Percentiles rank a stretch among this genome's conserved stretches.
These are phyloP conservation scores for Aspergillus sp. DNA, from an alignment of 2,329 filamentous ascomycete genomes.

Conservation along the genomic window DNA sequence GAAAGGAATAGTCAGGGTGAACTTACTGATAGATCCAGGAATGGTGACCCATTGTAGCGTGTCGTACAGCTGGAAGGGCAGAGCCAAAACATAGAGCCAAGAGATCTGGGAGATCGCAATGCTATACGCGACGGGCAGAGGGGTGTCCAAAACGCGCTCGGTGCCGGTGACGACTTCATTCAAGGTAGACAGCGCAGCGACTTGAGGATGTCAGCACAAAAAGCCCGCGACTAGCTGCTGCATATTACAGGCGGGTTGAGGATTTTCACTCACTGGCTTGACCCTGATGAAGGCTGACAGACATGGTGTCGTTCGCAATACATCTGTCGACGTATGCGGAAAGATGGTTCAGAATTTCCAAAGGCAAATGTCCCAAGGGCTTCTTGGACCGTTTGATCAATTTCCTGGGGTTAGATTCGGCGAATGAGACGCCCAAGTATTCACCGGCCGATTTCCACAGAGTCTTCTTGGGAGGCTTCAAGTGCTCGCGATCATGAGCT, in stretches of 20 bases:
- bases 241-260: not conserved
- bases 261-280: constrained; percentile 32
- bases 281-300: constrained; percentile 36
- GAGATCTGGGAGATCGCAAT: constrained; percentile 86
- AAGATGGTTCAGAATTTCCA: constrained; percentile 76
- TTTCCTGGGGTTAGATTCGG: constrained; percentile 75
- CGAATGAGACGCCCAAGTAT: constrained; percentile 74
- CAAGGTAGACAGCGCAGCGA: constrained; percentile 62
- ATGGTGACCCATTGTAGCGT: constrained; percentile 72
- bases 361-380: constrained; percentile 77
- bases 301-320: constrained; percentile 45
- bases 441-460: constrained; percentile 67
- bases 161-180: constrained; percentile 72
- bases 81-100: constrained; percentile 76
- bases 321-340: constrained; percentile 65
- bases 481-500: constrained; percentile 47
- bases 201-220: constrained; percentile 23
- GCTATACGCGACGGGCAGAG: constrained; percentile 77
- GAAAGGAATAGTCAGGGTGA: not conserved
- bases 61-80: constrained; percentile 75
- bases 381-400: constrained; percentile 69
- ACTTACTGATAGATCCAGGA: constrained; percentile 63
- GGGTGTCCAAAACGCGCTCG: constrained; percentile 78
- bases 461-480: constrained; percentile 44
- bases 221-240: not conserved